Percentiles rank a stretch among this genome's conserved stretches.
Conservation (phyloP, 1,139 yeast species). For the Casaregolazyma suthepensis region DNA sequence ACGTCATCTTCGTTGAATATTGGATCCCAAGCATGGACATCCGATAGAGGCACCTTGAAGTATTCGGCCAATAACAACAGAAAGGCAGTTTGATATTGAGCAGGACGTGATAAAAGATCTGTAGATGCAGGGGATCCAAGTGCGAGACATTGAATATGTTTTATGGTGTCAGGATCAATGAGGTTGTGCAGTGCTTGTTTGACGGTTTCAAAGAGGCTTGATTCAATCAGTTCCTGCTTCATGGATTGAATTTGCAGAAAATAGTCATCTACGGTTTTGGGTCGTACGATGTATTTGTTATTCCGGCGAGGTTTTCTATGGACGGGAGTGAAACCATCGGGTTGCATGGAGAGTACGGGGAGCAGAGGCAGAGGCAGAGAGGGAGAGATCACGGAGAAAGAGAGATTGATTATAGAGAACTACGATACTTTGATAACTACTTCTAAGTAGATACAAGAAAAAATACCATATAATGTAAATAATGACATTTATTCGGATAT, state of each 20-base stretch:
- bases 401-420: no score
- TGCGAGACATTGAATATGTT: conserved; percentile 58
- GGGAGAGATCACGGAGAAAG: no score
- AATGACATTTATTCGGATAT: no score
- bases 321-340: not conserved
- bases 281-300: conserved; percentile 15
- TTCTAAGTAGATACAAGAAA: no score
- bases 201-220: conserved; percentile 13
- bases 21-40: conserved; percentile 59
- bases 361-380: not conserved
- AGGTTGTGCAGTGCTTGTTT: not conserved
- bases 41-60: conserved; percentile 19
- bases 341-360: no score
- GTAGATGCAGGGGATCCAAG: conserved; percentile 61
- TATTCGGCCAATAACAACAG: conserved; percentile 37
- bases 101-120: conserved; percentile 33
- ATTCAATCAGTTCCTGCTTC: conserved; percentile 11
- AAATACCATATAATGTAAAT: no score
- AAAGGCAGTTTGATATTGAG: conserved; percentile 61
- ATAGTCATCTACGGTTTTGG: conserved; percentile 23
- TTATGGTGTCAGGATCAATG: conserved; percentile 8
- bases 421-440: no score
- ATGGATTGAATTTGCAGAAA: conserved; percentile 10
- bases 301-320: conserved; percentile 12
- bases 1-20: conserved; percentile 45